Evolutionary conservation across 495 filamentous ascomycete genomes (phyloP).

Genomic region (Aspergillus ostianus): DNA sequence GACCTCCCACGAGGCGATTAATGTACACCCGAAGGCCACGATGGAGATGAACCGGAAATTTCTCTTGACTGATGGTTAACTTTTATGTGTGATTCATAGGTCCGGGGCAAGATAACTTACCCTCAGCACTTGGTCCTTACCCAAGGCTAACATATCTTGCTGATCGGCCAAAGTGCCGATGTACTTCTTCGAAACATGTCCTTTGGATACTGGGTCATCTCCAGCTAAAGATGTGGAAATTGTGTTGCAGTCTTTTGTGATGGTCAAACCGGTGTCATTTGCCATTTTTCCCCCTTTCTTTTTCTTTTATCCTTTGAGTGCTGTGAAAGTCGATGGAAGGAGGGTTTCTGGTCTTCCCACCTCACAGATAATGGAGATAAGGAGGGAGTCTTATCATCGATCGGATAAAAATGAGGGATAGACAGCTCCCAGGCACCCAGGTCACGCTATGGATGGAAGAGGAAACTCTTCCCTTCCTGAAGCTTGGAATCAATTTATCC

Average conservation of each 20-base stretch:
- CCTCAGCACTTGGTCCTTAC: conserved; percentile 7
- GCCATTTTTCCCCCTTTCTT: neutral
- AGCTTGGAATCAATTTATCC: no score
- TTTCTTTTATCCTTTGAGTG: neutral
- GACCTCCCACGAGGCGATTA: conserved; percentile 49
- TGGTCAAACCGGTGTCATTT: neutral
- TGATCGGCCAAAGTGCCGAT: conserved; percentile 6
- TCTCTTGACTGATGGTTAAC: conserved; percentile 29
- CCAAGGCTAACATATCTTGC: conserved; percentile 2
- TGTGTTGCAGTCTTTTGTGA: neutral
- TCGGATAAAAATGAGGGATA: no score
- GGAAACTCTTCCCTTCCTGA: no score
- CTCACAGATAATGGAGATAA: no score
- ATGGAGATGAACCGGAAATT: conserved; percentile 52
- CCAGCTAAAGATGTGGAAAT: neutral
- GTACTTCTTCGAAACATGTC: conserved; percentile 5
- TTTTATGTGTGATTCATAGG: neutral
- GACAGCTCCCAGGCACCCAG: no score
- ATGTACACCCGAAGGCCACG: conserved; percentile 45
- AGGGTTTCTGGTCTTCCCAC: neutral
- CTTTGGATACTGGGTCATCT: neutral
- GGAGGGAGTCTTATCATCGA: no score
- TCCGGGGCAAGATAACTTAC: neutral
- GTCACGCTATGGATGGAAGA: no score
- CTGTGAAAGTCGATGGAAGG: neutral